These are phyloP conservation scores for Chlorella variabilis DNA, from an alignment of 163 green algal species.

Conservation along the genomic window DNA sequence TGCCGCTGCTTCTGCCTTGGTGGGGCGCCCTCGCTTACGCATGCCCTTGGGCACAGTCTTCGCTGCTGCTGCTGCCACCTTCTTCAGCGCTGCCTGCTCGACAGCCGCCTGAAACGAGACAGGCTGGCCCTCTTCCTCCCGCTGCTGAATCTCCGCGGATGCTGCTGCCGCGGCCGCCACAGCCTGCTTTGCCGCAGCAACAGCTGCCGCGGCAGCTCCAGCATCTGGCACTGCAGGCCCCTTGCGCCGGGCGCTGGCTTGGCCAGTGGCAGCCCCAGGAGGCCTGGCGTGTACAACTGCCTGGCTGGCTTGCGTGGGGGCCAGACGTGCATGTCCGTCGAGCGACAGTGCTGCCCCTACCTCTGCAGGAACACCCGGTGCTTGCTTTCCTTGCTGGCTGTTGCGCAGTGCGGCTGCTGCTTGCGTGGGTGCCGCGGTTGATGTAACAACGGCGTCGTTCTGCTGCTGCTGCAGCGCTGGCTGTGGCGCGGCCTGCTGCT, in stretches of 20 bases:
- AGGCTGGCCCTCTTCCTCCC: not conserved
- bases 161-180: not conserved
- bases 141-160: not conserved
- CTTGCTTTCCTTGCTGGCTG: too few species aligned
- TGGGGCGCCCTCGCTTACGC: not conserved
- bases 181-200: not conserved
- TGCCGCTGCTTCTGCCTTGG: not conserved
- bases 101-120: not conserved
- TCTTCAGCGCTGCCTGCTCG: not conserved
- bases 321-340: too few species aligned
- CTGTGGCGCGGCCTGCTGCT: not conserved
- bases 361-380: too few species aligned
- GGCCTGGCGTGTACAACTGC: too few species aligned
- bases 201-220: not conserved
- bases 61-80: not conserved
- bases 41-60: not conserved
- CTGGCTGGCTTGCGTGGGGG: slow-evolving; percentile 7
- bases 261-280: too few species aligned
- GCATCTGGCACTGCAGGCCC: not conserved
- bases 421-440: not conserved
- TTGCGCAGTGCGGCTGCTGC: not conserved
- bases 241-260: not conserved
- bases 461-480: not conserved
- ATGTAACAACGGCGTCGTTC: not conserved
- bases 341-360: too few species aligned